Percentiles rank a stretch among this genome's conserved stretches.
phyloP scores from a whole-genome alignment of 495 filamentous ascomycete species.

The Lasiosphaeria miniovina region DNA sequence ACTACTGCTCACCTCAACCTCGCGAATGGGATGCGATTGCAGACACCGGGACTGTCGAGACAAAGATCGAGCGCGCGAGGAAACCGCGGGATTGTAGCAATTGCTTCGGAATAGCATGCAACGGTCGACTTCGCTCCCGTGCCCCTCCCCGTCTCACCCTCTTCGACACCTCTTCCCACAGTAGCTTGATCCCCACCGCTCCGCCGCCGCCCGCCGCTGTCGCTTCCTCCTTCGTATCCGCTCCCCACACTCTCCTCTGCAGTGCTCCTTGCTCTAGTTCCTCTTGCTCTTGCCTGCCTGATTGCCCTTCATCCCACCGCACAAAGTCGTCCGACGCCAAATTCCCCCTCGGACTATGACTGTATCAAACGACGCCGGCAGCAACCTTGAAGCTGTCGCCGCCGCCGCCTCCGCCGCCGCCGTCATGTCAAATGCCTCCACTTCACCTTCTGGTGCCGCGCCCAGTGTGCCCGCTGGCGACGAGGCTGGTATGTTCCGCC shows the following conservation, averaged over 20 bases:
- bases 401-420: slow-evolving; percentile 15
- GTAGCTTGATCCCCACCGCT: slow-evolving; percentile 19
- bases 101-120: slow-evolving; percentile 28
- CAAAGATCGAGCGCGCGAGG: slow-evolving; percentile 5
- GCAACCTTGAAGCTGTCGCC: slow-evolving; percentile 28
- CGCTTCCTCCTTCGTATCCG: slow-evolving; percentile 18
- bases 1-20: slow-evolving; percentile 7
- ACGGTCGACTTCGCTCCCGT: slow-evolving; percentile 22
- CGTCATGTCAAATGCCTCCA: slow-evolving; percentile 35
- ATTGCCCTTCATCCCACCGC: slow-evolving; percentile 13
- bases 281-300: slow-evolving; percentile 2
- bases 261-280: not conserved
- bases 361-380: slow-evolving; percentile 29
- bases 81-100: slow-evolving; percentile 14
- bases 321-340: slow-evolving; percentile 11
- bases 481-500: slow-evolving; percentile 33
- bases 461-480: slow-evolving; percentile 28
- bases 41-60: slow-evolving; percentile 6
- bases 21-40: slow-evolving; percentile 14
- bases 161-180: slow-evolving; percentile 27
- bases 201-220: slow-evolving; percentile 17
- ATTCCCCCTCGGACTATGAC: slow-evolving; percentile 27
- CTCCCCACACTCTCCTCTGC: not conserved
- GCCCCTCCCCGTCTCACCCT: slow-evolving; percentile 26
- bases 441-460: slow-evolving; percentile 20